These are phyloP conservation scores for Fraxinus sp. DNA, from an alignment of 305 asterid genomes.

Conservation along the genomic window DNA sequence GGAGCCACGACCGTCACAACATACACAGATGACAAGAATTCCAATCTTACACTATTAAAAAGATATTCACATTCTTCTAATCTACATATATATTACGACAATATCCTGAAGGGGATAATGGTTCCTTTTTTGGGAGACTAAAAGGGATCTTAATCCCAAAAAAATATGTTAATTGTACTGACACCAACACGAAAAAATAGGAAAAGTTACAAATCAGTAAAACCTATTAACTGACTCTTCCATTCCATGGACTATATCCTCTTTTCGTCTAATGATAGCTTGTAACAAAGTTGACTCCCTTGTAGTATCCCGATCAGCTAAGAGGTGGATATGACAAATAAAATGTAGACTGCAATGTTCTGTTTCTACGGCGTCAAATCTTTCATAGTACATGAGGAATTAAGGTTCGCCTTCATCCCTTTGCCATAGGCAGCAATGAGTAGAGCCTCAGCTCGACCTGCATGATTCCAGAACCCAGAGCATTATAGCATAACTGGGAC, in stretches of 20 bases:
- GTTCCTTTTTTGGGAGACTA: neutral
- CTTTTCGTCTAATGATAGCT: neutral
- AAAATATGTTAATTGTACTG: neutral
- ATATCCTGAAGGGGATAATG: neutral
- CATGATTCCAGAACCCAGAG: conserved; percentile 17
- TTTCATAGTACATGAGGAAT: conserved; percentile 31
- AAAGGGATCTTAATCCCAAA: neutral
- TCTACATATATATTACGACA: neutral
- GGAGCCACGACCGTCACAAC: neutral
- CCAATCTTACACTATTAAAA: neutral
- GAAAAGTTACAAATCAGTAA: neutral
- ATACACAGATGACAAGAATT: neutral
- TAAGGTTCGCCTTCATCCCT: conserved; percentile 44
- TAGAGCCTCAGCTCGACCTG: conserved; percentile 96
- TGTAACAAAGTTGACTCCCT: neutral
- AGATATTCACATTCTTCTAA: neutral
- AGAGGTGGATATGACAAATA: neutral
- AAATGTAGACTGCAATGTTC: conserved; percentile 11
- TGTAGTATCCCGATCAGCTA: neutral
- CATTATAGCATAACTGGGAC: neutral
- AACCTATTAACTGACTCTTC: neutral
- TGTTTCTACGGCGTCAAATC: conserved; percentile 25
- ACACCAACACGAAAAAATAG: neutral
- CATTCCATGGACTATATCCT: neutral
- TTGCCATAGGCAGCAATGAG: conserved; percentile 89